phyloP scores from a whole-genome alignment of 768 basidiomycete species.

The Goffeauzyma gilvescens region DNA sequence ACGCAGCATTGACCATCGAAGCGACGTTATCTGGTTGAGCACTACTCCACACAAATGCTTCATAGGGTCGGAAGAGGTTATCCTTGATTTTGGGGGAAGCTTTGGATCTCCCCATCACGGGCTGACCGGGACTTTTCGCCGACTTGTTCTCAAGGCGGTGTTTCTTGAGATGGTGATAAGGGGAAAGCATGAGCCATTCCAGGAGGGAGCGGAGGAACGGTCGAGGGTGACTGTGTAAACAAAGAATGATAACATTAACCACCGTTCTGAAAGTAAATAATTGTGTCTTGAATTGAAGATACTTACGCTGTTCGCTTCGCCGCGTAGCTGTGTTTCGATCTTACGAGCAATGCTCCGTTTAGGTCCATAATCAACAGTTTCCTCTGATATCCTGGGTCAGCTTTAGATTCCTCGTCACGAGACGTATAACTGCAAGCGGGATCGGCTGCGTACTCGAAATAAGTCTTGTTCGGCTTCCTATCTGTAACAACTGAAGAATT shows the following conservation, averaged over 20 bases:
- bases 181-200: constrained; percentile 20
- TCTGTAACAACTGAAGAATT: background rate
- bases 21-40: constrained; percentile 29
- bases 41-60: constrained; percentile 29
- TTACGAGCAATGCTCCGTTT: constrained; percentile 25
- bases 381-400: constrained; percentile 1
- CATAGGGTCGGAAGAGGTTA: constrained; percentile 24
- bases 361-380: constrained; percentile 29
- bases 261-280: background rate
- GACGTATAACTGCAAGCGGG: constrained; percentile 4
- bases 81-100: no score
- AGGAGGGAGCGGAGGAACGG: constrained; percentile 26
- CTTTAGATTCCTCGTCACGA: background rate
- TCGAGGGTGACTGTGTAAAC: constrained; percentile 11
- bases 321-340: constrained; percentile 4
- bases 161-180: no score
- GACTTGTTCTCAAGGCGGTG: no score
- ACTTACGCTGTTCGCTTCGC: constrained; percentile 3
- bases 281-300: background rate
- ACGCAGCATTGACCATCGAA: constrained; percentile 21
- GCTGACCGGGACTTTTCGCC: no score
- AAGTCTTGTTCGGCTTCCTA: constrained; percentile 1
- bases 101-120: no score
- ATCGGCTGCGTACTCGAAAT: constrained; percentile 1
- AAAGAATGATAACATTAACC: background rate